Evolutionary conservation across 1,139 yeast species (phyloP), one percentile per base, ranked within the genome.

Genomic region (Hansenula lynferdii): DNA sequence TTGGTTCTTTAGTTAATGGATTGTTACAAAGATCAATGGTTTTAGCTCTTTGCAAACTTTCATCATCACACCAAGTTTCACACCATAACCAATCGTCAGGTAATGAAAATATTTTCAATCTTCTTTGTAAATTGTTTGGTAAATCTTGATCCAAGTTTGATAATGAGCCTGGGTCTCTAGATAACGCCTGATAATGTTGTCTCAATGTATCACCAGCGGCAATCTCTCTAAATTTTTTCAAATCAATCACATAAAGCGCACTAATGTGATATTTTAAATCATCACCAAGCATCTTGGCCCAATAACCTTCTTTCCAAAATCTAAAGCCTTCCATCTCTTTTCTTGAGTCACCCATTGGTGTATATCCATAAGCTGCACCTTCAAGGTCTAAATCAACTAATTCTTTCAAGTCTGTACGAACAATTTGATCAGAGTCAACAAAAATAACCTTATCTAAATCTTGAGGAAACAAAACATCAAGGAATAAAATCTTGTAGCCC

Each of bases 271-370:
- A 92, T 44, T 72, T 72, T 30, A 67, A 62, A 1, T 63, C 60
- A 22, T 75, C 79, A 26, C 74, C 71, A 31, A 90, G 64, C 22
- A 75, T 73, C 5, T 70, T 69, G 41, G 76, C 64, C 98, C 98
- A 92, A 58, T 87, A 92, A 0, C 97, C 97, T 46, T 77, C 76
- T 53, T 87, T 83, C 98, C 98, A 92, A 63, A 92, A 92, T 41
- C 95, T 67, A 57, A 72, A 84, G 0, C 94, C 96, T 51, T 83
- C 90, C 81, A 83, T 34, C 49, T 85, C 95, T 23, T 64, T 60
- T 37, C 92, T 68, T 1, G 90, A 80, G 40, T 86, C 95, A 49
- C 96, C 78, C 95, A 86, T 85, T 15, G 95, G 95, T 0, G 89
- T 76, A 54, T 80, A 85, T 0, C 90, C 96, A 56, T 86, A 85